Evolutionary conservation across 352 stramenopile genomes (phyloP).

Genomic region (Globisporangium cylindrosporum): DNA sequence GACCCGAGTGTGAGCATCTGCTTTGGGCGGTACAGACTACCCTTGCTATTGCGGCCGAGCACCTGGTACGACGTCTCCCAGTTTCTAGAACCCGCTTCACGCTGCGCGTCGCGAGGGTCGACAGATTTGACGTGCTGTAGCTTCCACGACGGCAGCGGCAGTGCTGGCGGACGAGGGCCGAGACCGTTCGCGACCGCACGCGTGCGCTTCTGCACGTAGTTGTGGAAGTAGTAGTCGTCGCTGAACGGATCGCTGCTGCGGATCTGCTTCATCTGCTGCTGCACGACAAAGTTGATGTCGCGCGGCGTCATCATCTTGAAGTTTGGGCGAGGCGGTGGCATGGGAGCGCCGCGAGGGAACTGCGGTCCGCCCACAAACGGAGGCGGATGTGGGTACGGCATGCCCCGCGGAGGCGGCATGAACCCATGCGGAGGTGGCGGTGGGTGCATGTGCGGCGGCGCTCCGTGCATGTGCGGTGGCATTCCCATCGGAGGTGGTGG

Average conservation of each 20-base stretch:
- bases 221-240: conserved; percentile 89
- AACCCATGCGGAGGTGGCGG: conserved; percentile 27
- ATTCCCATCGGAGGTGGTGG: conserved; percentile 20
- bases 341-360: conserved; percentile 25
- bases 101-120: conserved; percentile 53
- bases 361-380: conserved; percentile 18
- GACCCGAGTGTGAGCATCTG: conserved; percentile 53
- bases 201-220: conserved; percentile 75
- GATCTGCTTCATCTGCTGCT: conserved; percentile 86
- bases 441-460: conserved; percentile 33
- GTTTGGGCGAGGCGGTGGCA: conserved; percentile 35
- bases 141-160: conserved; percentile 79
- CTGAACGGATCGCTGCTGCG: conserved; percentile 85
- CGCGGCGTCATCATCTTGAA: conserved; percentile 88
- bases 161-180: conserved; percentile 25
- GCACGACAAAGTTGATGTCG: conserved; percentile 83
- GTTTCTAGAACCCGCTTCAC: conserved; percentile 62
- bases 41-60: conserved; percentile 74
- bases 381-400: conserved; percentile 24
- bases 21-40: conserved; percentile 76
- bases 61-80: conserved; percentile 77
- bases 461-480: conserved; percentile 27
- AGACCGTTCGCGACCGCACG: conserved; percentile 24
- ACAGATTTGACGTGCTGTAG: conserved; percentile 82
- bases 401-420: conserved; percentile 40